Evolutionary conservation across 495 filamentous ascomycete species (phyloP).

Genomic region (Ascodesmis nigricans): DNA sequence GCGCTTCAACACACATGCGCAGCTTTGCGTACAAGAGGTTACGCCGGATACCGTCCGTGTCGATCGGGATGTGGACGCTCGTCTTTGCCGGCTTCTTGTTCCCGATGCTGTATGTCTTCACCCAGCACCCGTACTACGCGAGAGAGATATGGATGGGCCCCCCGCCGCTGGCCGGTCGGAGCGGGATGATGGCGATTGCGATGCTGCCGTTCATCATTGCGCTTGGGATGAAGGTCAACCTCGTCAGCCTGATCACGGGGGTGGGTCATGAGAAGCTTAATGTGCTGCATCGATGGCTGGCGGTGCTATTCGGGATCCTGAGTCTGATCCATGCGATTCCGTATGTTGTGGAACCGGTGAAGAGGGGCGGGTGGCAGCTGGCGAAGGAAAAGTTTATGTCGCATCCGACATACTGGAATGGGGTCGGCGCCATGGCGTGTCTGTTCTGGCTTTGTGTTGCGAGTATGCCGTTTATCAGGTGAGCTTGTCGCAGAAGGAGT

Average conservation of each 20-base stretch:
- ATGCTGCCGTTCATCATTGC: slow-evolving; percentile 89
- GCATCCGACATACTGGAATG: slow-evolving; percentile 65
- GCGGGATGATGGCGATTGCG: slow-evolving; percentile 82
- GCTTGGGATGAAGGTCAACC: slow-evolving; percentile 74
- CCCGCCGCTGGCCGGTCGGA: slow-evolving; percentile 68
- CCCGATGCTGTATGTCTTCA: slow-evolving; percentile 16
- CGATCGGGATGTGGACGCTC: slow-evolving; percentile 13
- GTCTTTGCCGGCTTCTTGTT: slow-evolving; percentile 18
- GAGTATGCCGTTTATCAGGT: slow-evolving; percentile 47
- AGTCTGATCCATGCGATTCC: slow-evolving; percentile 65
- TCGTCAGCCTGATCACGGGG: slow-evolving; percentile 66
- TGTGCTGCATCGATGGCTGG: slow-evolving; percentile 79
- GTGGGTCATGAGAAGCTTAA: slow-evolving; percentile 85
- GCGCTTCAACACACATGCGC: slow-evolving; percentile 15
- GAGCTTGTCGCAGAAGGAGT: slow-evolving; percentile 23
- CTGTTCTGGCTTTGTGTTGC: slow-evolving; percentile 61
- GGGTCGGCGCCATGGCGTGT: slow-evolving; percentile 67
- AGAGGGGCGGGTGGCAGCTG: slow-evolving; percentile 42
- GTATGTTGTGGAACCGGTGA: slow-evolving; percentile 75
- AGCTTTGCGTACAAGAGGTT: slow-evolving; percentile 17
- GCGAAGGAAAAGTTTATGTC: slow-evolving; percentile 42
- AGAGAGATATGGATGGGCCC: slow-evolving; percentile 37
- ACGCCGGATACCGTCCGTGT: slow-evolving; percentile 11
- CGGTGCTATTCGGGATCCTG: slow-evolving; percentile 69
- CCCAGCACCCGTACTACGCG: slow-evolving; percentile 20